phyloP scores from a whole-genome alignment of 2,329 filamentous ascomycete genomes.

The Pseudogymnoascus verrucosus region DNA sequence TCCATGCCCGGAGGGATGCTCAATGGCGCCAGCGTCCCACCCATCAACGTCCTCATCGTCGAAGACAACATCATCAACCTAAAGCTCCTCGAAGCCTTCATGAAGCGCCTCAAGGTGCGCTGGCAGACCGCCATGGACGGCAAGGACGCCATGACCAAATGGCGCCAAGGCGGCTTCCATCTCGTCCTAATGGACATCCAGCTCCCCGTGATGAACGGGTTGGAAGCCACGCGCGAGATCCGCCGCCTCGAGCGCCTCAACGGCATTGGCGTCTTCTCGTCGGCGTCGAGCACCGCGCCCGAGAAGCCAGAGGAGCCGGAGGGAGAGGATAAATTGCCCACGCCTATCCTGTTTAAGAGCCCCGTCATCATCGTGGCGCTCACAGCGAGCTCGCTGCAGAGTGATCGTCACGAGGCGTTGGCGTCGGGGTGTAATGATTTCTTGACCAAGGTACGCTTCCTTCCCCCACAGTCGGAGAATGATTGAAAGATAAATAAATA shows the following conservation, averaged over 20 bases:
- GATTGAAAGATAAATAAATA: neutral
- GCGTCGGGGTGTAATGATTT: conserved; percentile 98
- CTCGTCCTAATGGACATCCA: conserved; percentile 98
- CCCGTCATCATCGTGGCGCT: conserved; percentile 96
- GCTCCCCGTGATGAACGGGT: conserved; percentile 88
- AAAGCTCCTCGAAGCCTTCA: conserved; percentile 85
- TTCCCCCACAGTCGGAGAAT: neutral
- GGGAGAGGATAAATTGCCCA: conserved; percentile 62
- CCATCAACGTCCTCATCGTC: conserved; percentile 94
- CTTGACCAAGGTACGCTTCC: conserved; percentile 71
- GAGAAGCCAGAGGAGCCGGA: conserved; percentile 35
- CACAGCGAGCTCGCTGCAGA: conserved; percentile 89
- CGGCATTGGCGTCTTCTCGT: conserved; percentile 82
- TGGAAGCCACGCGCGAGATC: conserved; percentile 94
- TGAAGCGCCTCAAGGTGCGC: conserved; percentile 89
- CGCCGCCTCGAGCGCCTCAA: conserved; percentile 82
- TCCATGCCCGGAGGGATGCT: conserved; percentile 56
- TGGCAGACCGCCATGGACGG: conserved; percentile 98
- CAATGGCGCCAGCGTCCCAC: conserved; percentile 70
- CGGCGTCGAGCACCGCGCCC: conserved; percentile 48
- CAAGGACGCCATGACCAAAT: conserved; percentile 85
- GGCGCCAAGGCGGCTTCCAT: conserved; percentile 88
- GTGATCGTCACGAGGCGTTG: conserved; percentile 87
- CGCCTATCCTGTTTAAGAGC: conserved; percentile 74
- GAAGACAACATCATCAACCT: conserved; percentile 99